These are phyloP conservation scores for Blastobotrys terrestris DNA, from an alignment of 805 yeast genomes.

Conservation along the genomic window DNA sequence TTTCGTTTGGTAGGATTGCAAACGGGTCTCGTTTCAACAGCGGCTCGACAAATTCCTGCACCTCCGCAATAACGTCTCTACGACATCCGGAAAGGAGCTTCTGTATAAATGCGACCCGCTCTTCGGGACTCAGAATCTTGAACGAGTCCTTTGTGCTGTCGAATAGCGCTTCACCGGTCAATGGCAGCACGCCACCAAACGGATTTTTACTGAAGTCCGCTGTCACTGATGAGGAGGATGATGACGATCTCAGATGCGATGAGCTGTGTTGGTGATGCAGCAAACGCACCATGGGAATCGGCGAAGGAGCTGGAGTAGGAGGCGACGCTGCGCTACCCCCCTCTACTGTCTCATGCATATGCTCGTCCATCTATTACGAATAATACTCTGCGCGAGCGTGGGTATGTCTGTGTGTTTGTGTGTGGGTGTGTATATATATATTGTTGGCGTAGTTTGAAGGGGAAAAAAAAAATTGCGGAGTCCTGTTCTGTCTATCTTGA, in stretches of 20 bases:
- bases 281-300: slow-evolving; percentile 20
- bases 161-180: slow-evolving; percentile 1
- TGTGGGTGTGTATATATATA: too few species aligned
- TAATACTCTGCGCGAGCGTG: too few species aligned
- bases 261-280: background rate
- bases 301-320: slow-evolving; percentile 29
- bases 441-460: background rate
- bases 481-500: too few species aligned
- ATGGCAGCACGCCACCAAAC: background rate
- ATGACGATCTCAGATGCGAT: background rate
- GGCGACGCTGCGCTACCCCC: slow-evolving; percentile 9
- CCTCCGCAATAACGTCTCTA: slow-evolving; percentile 22
- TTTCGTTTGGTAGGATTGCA: slow-evolving; percentile 63
- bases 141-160: slow-evolving; percentile 15
- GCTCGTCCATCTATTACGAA: background rate
- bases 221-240: background rate
- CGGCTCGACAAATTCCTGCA: slow-evolving; percentile 29
- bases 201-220: background rate
- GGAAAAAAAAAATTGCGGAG: background rate
- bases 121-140: slow-evolving; percentile 14
- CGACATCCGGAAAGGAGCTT: slow-evolving; percentile 20
- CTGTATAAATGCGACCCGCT: slow-evolving; percentile 19
- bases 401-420: too few species aligned
- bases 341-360: background rate
- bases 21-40: slow-evolving; percentile 37